phyloP scores from a whole-genome alignment of 805 yeast genomes.

The Blastobotrys americana region DNA sequence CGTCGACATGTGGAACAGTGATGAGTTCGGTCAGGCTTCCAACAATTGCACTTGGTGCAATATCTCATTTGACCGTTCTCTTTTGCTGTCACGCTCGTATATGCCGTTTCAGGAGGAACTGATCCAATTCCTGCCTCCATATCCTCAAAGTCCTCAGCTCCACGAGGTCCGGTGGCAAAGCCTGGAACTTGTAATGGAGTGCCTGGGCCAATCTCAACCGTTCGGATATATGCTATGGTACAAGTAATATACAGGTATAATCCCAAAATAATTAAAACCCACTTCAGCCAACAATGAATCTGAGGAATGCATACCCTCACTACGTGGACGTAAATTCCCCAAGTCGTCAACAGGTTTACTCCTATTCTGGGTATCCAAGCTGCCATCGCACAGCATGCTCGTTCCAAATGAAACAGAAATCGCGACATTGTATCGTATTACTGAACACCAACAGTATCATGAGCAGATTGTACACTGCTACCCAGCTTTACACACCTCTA shows the following conservation, averaged over 20 bases:
- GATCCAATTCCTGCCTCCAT: constrained; percentile 21
- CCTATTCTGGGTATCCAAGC: constrained; percentile 29
- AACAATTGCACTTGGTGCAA: constrained; percentile 35
- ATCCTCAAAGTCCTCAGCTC: constrained; percentile 13
- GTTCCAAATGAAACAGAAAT: constrained; percentile 14
- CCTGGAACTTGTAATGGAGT: constrained; percentile 27
- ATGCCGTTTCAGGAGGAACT: constrained; percentile 24
- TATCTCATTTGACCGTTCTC: constrained; percentile 35
- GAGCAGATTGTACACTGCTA: too few species aligned
- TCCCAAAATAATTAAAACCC: constrained; percentile 17
- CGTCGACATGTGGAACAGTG: constrained; percentile 35
- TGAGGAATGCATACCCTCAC: constrained; percentile 17
- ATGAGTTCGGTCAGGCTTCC: constrained; percentile 40
- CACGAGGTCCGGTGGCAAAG: constrained; percentile 1
- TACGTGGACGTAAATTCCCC: constrained; percentile 28
- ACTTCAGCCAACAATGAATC: constrained; percentile 10
- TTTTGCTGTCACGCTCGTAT: constrained; percentile 32
- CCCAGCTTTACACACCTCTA: too few species aligned
- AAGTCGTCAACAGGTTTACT: constrained; percentile 23
- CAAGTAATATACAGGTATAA: constrained; percentile 19
- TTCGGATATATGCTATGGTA: constrained; percentile 22
- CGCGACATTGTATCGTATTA: constrained; percentile 4
- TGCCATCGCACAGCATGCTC: constrained; percentile 20
- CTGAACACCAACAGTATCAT: too few species aligned
- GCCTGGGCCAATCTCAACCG: constrained; percentile 29